Evolutionary conservation across 139 green algal genomes (phyloP).

Genomic region (Chlamydomonas sp.): DNA sequence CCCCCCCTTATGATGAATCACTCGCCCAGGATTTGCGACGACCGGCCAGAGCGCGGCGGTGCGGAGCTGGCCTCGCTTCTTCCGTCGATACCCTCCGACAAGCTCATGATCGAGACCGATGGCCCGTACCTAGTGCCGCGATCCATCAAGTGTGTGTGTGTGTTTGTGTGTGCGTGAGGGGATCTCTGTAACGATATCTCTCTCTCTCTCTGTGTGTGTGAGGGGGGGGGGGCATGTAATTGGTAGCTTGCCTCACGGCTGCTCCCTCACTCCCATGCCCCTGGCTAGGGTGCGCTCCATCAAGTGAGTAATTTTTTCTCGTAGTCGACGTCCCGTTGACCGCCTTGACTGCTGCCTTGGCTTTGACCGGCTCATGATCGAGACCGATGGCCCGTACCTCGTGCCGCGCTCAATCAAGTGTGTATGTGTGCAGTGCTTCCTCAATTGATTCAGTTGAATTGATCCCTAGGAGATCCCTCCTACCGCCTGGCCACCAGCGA

Average conservation of each 20-base stretch:
- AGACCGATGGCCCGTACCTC: constrained; percentile 73
- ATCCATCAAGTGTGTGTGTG: constrained; percentile 37
- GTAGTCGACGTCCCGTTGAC: no score
- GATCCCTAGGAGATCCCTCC: no score
- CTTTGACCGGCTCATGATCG: constrained; percentile 60
- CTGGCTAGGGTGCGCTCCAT: neutral
- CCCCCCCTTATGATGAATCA: neutral
- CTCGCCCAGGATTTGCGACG: constrained; percentile 52
- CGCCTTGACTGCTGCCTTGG: no score
- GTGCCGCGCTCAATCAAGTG: constrained; percentile 46
- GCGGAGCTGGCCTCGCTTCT: constrained; percentile 56
- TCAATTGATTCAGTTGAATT: no score
- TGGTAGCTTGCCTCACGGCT: no score
- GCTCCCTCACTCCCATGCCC: no score
- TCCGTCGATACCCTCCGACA: constrained; percentile 41
- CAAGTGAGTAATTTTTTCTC: neutral
- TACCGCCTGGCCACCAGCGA: no score
- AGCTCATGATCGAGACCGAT: constrained; percentile 74
- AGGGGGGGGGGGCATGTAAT: no score
- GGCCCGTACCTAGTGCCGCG: constrained; percentile 60
- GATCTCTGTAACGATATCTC: neutral
- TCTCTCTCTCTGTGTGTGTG: no score
- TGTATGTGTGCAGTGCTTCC: no score
- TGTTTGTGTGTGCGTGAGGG: neutral
- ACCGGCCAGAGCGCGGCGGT: constrained; percentile 53